Conservation (phyloP, 2,329 filamentous ascomycete species). For the Cordyceps pruinosa region DNA sequence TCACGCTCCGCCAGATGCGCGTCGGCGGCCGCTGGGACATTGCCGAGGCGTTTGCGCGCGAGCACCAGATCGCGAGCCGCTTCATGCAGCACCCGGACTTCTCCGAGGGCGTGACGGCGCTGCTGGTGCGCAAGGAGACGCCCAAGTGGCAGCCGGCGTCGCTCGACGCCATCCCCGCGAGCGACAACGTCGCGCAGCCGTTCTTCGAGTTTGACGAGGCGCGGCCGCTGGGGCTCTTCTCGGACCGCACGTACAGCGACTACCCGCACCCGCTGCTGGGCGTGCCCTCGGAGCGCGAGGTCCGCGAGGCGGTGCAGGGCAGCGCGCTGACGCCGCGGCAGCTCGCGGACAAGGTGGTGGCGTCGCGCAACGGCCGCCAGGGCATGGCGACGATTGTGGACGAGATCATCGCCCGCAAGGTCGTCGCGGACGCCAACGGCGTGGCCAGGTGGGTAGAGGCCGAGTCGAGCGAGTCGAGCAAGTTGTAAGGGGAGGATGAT, state of each 20-base stretch:
- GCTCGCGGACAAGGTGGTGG: slow-evolving; percentile 57
- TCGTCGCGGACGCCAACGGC: slow-evolving; percentile 38
- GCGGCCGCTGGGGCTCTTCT: slow-evolving; percentile 54
- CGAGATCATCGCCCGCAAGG: slow-evolving; percentile 62
- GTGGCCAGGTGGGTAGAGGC: slow-evolving; percentile 32
- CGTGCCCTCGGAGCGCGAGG: slow-evolving; percentile 64
- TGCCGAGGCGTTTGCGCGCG: slow-evolving; percentile 73
- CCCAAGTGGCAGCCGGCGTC: slow-evolving; percentile 72
- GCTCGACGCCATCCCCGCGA: slow-evolving; percentile 57
- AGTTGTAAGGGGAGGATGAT: slow-evolving; percentile 18
- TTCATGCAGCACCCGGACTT: slow-evolving; percentile 96
- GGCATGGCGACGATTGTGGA: slow-evolving; percentile 61
- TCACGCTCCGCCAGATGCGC: slow-evolving; percentile 77
- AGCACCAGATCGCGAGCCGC: slow-evolving; percentile 73
- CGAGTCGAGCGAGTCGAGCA: slow-evolving; percentile 25
- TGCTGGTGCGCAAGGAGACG: slow-evolving; percentile 62
- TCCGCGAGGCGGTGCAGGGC: slow-evolving; percentile 38
- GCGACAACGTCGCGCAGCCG: slow-evolving; percentile 48
- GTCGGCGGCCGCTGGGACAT: slow-evolving; percentile 72
- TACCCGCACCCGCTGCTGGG: slow-evolving; percentile 70
- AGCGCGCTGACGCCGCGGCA: slow-evolving; percentile 42
- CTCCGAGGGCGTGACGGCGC: slow-evolving; percentile 78
- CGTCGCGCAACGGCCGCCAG: slow-evolving; percentile 54
- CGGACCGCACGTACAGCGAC: slow-evolving; percentile 53
- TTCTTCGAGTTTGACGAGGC: slow-evolving; percentile 58